These are phyloP conservation scores for Diospyros kaki DNA, from an alignment of 148 eudicot species.

Conservation along the genomic window DNA sequence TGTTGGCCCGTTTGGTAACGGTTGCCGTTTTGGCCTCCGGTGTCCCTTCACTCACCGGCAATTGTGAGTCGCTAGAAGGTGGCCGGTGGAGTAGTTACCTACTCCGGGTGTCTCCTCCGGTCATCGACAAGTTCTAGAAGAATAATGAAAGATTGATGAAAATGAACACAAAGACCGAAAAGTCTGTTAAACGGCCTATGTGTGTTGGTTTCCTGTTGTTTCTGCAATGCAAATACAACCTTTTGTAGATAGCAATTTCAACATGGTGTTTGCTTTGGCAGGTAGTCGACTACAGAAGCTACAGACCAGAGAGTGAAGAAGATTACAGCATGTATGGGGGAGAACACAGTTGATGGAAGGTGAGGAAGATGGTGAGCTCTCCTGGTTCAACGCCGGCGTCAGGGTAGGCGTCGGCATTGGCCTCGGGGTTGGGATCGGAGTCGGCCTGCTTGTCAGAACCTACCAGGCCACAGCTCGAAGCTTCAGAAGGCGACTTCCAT, in stretches of 20 bases:
- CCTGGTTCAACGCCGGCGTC: conserved; percentile 13
- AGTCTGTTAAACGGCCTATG: neutral
- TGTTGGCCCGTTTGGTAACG: no score
- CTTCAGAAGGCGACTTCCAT: conserved; percentile 20
- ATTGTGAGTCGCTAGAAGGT: no score
- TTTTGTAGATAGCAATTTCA: neutral
- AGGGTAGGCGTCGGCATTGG: conserved; percentile 73
- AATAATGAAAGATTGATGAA: no score
- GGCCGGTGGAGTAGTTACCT: no score
- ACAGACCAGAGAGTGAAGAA: conserved; percentile 35
- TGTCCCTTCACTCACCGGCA: no score
- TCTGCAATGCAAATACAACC: neutral
- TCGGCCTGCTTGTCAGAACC: conserved; percentile 56
- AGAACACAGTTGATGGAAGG: no score
- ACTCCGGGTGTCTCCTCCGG: no score
- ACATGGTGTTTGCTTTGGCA: conserved; percentile 7
- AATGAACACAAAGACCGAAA: no score
- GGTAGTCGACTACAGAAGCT: conserved; percentile 34
- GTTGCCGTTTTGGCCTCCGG: no score
- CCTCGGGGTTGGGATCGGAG: conserved; percentile 66
- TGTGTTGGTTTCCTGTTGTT: neutral
- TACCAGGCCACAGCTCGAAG: conserved; percentile 50
- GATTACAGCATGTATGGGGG: conserved; percentile 12
- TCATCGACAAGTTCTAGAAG: no score
- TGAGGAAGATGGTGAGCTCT: no score